Conservation (phyloP, 257 asterid species). For the Hygrophila difformis region DNA sequence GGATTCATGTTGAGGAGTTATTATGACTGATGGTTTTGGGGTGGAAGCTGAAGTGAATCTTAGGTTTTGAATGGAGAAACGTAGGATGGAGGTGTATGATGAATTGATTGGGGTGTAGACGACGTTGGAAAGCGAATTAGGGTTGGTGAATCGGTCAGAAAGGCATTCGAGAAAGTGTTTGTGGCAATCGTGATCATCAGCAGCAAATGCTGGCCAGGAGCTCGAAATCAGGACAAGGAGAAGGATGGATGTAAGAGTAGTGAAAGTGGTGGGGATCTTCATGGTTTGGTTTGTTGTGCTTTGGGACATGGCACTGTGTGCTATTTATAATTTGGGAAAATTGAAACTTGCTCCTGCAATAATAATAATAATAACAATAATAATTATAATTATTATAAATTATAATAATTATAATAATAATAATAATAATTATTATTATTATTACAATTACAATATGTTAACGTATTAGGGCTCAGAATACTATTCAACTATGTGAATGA, state of each 20-base stretch:
- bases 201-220: conserved; percentile 13
- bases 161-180: conserved; percentile 19
- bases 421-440: too few relatives aligned
- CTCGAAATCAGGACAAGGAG: conserved; percentile 6
- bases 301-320: not conserved
- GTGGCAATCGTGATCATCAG: not conserved
- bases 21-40: conserved; percentile 21
- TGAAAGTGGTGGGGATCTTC: conserved; percentile 6
- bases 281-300: conserved; percentile 1
- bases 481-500: too few relatives aligned
- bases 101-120: conserved; percentile 18
- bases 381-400: too few relatives aligned
- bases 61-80: conserved; percentile 18
- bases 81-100: conserved; percentile 15
- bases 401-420: too few relatives aligned
- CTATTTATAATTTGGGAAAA: conserved; percentile 12
- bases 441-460: too few relatives aligned
- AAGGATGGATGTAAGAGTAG: conserved; percentile 1
- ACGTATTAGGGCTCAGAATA: too few relatives aligned
- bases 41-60: conserved; percentile 13
- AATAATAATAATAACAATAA: too few relatives aligned
- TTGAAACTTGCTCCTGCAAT: too few relatives aligned
- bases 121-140: conserved; percentile 6
- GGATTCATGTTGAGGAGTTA: conserved; percentile 24
- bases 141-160: not conserved